Evolutionary conservation across 2,329 filamentous ascomycete species (phyloP), one percentile per base, ranked within the genome.

Genomic region (Beauveria scarabaeidicola): DNA sequence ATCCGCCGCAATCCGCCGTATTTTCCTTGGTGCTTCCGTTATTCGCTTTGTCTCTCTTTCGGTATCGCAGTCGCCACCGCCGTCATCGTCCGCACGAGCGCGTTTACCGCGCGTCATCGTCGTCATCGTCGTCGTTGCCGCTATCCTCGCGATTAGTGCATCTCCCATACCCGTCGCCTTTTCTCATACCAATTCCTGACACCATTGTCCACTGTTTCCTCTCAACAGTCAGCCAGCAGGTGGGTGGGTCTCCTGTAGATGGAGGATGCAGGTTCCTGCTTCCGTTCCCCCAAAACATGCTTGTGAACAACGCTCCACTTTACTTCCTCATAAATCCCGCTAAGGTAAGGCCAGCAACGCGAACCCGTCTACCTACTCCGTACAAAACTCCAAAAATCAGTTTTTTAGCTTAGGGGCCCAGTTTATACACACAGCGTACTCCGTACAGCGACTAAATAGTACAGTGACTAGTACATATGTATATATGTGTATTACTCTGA

Each of bases 191-290:
- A 17, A 40, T 40, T 4, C 15, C 38, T 40, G 38, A 36, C 32
- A 36, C 32, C 32, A 36, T 36, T 40, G 38, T 40, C 38, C 38
- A 11, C 38, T 40, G 38, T 40, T 9, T 40, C 13, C 38, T 9
- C 38, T 40, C 8, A 4, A 36, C 10, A 36, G 38, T 40, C 15
- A 6, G 38, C 38, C 13, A 36, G 38, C 13, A n/a, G 38, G 15
- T 40, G 7, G 38, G 13, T 17, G 38, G 38, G 38, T 17, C 38
- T 40, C 38, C 38, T 40, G 38, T 17, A 40, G 38, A 40, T 40
- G 38, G 13, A 40, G 38, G 8, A 9, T 40, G 13, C 38, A 69
- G n/a, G n/a, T n/a, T n/a, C n/a, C n/a, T n/a, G n/a, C n/a, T n/a
- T n/a, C n/a, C n/a, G n/a, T n/a, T n/a, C n/a, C n/a, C n/a, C n/a